Evolutionary conservation across 140 eudicot species (phyloP), one percentile per base, ranked within the genome.

Genomic region (Ambrosia hybrid): DNA sequence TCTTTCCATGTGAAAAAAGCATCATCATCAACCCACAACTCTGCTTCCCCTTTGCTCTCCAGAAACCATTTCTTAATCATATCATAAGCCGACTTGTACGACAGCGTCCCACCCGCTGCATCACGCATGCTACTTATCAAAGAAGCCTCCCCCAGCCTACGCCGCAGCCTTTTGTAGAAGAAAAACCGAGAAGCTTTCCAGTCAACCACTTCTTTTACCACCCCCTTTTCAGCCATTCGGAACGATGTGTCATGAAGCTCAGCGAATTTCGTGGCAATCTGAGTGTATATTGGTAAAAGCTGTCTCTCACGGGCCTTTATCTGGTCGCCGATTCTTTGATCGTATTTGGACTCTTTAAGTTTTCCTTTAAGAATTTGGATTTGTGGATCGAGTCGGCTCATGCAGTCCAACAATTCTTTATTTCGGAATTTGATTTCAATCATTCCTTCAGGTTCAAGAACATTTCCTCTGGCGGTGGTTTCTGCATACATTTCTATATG

Each of bases 401-500:
- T 95, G 78, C 97, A 95, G 49, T 88, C 96, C 2, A 84, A 65
- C 63, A 90, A 57, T 65, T 95, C 99, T 53, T 69, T 85, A 11
- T 81, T 83, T 16, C 97, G 76, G 71, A 95, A 95, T 79, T 91
- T 95, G 41, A 95, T 95, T 82, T 95, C 99, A 1, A 95, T 91
- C 85, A 88, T 74, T 8, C 99, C 99, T 79, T 95, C 99, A 0
- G 99, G 97, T 80, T 95, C 99, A 6, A 95, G 91, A 46, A 95
- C 99, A 51, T 95, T 95, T 65, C 99, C 99, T 75, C 80, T 95
- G 0, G 96, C 99, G 0, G 97, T 88, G 38, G 83, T 84, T 68
- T 95, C 99, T 0, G 99, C 99, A 15, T 86, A 95, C 99, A 95
- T 95, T 61, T 95, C 99, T 0, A 95, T 86, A 48, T 91, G 92